A percentile compares a stretch with the other conserved stretches of the same genome.
These are phyloP conservation scores for Metschnikowia borealis DNA, from an alignment of 805 yeast species.

Conservation along the genomic window DNA sequence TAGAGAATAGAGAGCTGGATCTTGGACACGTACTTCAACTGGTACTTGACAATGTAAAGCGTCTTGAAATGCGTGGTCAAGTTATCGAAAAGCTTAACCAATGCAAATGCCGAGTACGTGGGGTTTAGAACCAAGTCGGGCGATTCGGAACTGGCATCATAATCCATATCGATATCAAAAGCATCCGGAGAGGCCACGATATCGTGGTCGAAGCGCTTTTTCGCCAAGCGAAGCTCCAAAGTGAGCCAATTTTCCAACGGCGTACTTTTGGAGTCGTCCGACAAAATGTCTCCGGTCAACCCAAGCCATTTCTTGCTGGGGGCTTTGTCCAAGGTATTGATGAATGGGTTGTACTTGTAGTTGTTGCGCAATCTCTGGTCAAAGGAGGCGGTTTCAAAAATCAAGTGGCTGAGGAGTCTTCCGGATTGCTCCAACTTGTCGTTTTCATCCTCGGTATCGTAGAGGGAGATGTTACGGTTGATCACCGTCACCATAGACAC, in stretches of 20 bases:
- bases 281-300: slow-evolving; percentile 38
- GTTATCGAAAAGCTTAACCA: slow-evolving; percentile 54
- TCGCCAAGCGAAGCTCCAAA: slow-evolving; percentile 51
- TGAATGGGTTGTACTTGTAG: slow-evolving; percentile 46
- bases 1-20: slow-evolving; percentile 58
- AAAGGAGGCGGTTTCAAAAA: slow-evolving; percentile 54
- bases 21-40: slow-evolving; percentile 49
- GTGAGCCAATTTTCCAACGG: slow-evolving; percentile 46
- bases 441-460: slow-evolving; percentile 13
- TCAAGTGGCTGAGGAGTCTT: slow-evolving; percentile 52
- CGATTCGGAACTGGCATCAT: slow-evolving; percentile 16
- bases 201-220: slow-evolving; percentile 45
- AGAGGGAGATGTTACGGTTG: slow-evolving; percentile 22
- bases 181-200: slow-evolving; percentile 47
- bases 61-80: slow-evolving; percentile 53
- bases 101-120: slow-evolving; percentile 56
- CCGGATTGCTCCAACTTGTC: slow-evolving; percentile 35
- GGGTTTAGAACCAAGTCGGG: slow-evolving; percentile 37
- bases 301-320: slow-evolving; percentile 45
- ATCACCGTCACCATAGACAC: slow-evolving; percentile 18
- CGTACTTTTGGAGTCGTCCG: slow-evolving; percentile 31
- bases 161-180: slow-evolving; percentile 57
- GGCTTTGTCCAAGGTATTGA: slow-evolving; percentile 15
- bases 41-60: slow-evolving; percentile 47
- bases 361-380: slow-evolving; percentile 46